Conservation (phyloP, 2,329 filamentous ascomycete genomes). For the Westerdykella ornata region DNA sequence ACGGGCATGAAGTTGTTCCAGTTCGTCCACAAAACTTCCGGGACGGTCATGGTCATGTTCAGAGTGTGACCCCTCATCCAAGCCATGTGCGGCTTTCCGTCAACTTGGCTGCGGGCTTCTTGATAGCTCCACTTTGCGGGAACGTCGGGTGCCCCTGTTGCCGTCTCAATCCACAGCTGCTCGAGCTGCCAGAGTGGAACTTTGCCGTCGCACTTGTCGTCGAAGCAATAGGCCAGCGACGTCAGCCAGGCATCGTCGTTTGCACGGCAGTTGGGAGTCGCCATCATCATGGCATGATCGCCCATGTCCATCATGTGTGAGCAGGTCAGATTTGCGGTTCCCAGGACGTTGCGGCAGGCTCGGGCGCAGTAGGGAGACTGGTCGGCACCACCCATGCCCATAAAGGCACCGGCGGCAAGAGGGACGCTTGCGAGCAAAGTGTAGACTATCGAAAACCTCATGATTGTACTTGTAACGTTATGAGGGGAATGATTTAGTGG, state of each 20-base stretch:
- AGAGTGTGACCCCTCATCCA: neutral
- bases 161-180: neutral
- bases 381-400: no score
- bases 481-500: no score
- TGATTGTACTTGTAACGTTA: no score
- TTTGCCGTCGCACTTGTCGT: neutral
- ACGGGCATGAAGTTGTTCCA: neutral
- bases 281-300: neutral
- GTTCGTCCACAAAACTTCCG: neutral
- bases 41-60: slow-evolving; percentile 1
- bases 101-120: no score
- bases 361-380: neutral
- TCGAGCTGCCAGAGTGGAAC: slow-evolving; percentile 1
- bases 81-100: neutral
- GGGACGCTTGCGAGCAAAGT: no score
- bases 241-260: slow-evolving; percentile 3
- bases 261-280: slow-evolving; percentile 3
- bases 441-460: no score
- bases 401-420: no score
- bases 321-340: slow-evolving; percentile 4
- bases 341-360: slow-evolving; percentile 4
- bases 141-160: neutral
- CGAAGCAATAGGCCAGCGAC: slow-evolving; percentile 3
- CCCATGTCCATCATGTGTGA: neutral
- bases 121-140: neutral